A percentile compares a stretch with the other conserved stretches of the same genome.
Conservation (phyloP, 805 yeast genomes). For the Metschnikowia matae region DNA sequence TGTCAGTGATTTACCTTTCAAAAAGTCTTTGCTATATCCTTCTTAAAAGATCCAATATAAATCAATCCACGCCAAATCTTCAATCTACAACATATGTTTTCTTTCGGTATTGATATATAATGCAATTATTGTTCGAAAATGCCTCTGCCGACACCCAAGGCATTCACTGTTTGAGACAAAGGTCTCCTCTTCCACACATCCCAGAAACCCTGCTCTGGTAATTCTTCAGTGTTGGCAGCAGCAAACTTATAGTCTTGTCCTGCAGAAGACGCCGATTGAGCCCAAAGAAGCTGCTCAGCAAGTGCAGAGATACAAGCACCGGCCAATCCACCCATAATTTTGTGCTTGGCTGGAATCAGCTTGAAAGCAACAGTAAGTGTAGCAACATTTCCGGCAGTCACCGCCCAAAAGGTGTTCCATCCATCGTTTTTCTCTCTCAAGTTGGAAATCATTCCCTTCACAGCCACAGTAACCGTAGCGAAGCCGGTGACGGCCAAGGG, state of each 20-base stretch:
- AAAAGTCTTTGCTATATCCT: too few species aligned
- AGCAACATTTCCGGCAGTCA: constrained; percentile 46
- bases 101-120: constrained; percentile 1
- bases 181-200: constrained; percentile 80
- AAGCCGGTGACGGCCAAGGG: constrained; percentile 39
- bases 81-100: neutral
- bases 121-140: constrained; percentile 37
- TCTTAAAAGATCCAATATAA: too few species aligned
- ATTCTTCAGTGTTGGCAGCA: constrained; percentile 35
- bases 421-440: constrained; percentile 61
- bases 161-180: constrained; percentile 70
- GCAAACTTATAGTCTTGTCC: constrained; percentile 37
- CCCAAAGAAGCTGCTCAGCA: constrained; percentile 37
- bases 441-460: constrained; percentile 49
- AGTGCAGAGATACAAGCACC: constrained; percentile 38
- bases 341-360: constrained; percentile 40
- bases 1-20: too few species aligned
- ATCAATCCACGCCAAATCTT: too few species aligned
- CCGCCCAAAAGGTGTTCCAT: constrained; percentile 62
- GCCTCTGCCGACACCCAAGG: constrained; percentile 67
- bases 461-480: constrained; percentile 50
- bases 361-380: constrained; percentile 43
- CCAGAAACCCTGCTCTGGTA: constrained; percentile 56
- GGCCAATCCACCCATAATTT: constrained; percentile 36
- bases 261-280: constrained; percentile 38